Conservation (phyloP, 108 stramenopile species). For the Cyclotella choctawhatcheeana region DNA sequence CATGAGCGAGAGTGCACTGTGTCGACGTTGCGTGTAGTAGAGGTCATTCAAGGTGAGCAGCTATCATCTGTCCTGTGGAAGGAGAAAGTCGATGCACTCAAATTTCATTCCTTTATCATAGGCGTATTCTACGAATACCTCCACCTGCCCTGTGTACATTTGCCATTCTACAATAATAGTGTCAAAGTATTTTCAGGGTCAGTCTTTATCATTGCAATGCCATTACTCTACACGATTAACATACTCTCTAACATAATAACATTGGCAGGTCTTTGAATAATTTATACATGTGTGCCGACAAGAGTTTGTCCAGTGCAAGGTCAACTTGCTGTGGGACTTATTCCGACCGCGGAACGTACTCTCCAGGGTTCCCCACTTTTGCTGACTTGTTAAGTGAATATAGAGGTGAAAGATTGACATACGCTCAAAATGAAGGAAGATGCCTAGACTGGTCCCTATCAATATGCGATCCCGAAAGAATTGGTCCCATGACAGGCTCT, state of each 20-base stretch:
- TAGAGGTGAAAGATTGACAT: conserved; percentile 33
- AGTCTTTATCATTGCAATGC: background rate
- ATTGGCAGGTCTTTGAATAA: background rate
- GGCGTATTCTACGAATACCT: conserved; percentile 65
- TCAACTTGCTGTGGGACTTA: conserved; percentile 42
- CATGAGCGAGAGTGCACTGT: conserved; percentile 39
- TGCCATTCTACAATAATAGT: conserved; percentile 52
- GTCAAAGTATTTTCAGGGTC: conserved; percentile 28
- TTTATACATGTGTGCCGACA: conserved; percentile 37
- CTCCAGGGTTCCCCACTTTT: background rate
- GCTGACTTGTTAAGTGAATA: conserved; percentile 30
- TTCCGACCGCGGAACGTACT: background rate
- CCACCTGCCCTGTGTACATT: conserved; percentile 58
- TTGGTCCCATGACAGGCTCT: conserved; percentile 1
- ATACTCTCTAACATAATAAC: background rate
- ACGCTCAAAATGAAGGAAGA: conserved; percentile 15
- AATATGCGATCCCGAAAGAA: conserved; percentile 19
- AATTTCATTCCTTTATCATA: background rate
- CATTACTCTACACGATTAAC: background rate
- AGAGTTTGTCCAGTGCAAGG: conserved; percentile 16
- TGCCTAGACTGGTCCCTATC: conserved; percentile 24
- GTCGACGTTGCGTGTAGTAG: conserved; percentile 48
- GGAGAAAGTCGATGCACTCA: background rate
- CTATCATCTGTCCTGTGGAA: background rate
- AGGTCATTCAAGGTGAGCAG: conserved; percentile 35